Percentiles rank a stretch among this genome's conserved stretches.
Evolutionary conservation across 2,329 filamentous ascomycete species (phyloP).

Genomic region (Fusarium oligoseptatum): DNA sequence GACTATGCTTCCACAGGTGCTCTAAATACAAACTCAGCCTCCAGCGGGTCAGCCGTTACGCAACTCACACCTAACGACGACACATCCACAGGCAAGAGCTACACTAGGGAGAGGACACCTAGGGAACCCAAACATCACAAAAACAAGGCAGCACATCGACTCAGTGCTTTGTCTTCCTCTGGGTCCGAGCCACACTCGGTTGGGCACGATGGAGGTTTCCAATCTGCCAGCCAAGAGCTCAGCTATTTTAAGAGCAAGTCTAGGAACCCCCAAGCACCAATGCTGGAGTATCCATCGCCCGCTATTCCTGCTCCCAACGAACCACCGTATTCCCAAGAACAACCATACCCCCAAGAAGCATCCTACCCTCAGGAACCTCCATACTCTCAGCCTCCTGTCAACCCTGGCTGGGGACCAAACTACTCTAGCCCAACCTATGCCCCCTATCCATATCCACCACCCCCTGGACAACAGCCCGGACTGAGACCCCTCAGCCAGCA

Average conservation of each 20-base stretch:
- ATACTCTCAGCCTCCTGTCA: slow-evolving; percentile 28
- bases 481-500: slow-evolving; percentile 10
- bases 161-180: slow-evolving; percentile 22
- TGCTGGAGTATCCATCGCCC: slow-evolving; percentile 15
- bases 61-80: slow-evolving; percentile 30
- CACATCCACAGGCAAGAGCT: slow-evolving; percentile 6
- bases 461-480: slow-evolving; percentile 17
- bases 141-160: slow-evolving; percentile 27
- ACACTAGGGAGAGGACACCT: slow-evolving; percentile 10
- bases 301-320: slow-evolving; percentile 4
- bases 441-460: slow-evolving; percentile 20
- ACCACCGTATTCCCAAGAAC: slow-evolving; percentile 18
- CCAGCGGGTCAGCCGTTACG: slow-evolving; percentile 37
- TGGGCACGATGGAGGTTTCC: slow-evolving; percentile 23
- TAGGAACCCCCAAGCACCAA: slow-evolving; percentile 11
- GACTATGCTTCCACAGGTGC: slow-evolving; percentile 18
- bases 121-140: slow-evolving; percentile 26
- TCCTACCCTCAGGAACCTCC: slow-evolving; percentile 22
- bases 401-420: slow-evolving; percentile 25
- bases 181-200: slow-evolving; percentile 25
- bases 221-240: slow-evolving; percentile 23
- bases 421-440: slow-evolving; percentile 29
- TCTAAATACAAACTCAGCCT: slow-evolving; percentile 19
- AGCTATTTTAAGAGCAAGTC: slow-evolving; percentile 29
- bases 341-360: neutral